Percentiles rank a stretch among this genome's conserved stretches.
phyloP scores from a whole-genome alignment of 176 grass and related monocot genomes.

The Rhipidocladum racemiflorum region DNA sequence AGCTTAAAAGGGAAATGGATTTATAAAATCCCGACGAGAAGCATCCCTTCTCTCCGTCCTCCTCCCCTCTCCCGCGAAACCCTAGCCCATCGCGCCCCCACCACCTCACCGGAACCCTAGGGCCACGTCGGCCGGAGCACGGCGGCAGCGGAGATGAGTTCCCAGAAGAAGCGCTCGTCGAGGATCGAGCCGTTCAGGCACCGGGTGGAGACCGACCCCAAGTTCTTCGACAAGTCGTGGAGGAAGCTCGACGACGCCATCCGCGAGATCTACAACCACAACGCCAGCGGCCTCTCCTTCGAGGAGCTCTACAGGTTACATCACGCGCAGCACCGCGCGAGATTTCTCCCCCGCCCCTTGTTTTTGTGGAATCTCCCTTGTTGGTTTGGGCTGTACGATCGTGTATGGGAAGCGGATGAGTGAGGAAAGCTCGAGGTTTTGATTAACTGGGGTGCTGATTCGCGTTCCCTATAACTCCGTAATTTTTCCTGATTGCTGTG shows the following conservation, averaged over 20 bases:
- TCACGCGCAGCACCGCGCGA: constrained; percentile 50
- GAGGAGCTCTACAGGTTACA: constrained; percentile 91
- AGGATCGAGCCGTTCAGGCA: constrained; percentile 85
- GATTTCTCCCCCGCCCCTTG: background rate
- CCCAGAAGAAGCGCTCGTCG: constrained; percentile 41
- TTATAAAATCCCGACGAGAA: background rate
- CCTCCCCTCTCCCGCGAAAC: constrained; percentile 27
- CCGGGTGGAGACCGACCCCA: constrained; percentile 74
- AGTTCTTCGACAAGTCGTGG: constrained; percentile 77
- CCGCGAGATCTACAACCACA: constrained; percentile 98
- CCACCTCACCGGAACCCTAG: background rate
- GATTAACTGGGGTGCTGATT: constrained; percentile 7
- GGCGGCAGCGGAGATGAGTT: constrained; percentile 26
- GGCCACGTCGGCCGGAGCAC: background rate
- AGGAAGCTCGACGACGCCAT: constrained; percentile 72
- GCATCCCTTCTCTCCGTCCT: background rate
- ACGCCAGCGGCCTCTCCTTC: constrained; percentile 95
- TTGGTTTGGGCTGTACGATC: background rate
- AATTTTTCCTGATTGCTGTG: background rate
- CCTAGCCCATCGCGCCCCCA: constrained; percentile 19
- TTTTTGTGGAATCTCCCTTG: background rate
- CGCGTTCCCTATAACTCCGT: background rate
- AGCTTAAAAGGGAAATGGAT: too few relatives aligned
- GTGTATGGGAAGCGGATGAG: background rate
- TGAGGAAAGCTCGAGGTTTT: background rate